A percentile compares a stretch with the other conserved stretches of the same genome.
phyloP scores from a whole-genome alignment of 331 rosid genomes.

The Malus hybrid region DNA sequence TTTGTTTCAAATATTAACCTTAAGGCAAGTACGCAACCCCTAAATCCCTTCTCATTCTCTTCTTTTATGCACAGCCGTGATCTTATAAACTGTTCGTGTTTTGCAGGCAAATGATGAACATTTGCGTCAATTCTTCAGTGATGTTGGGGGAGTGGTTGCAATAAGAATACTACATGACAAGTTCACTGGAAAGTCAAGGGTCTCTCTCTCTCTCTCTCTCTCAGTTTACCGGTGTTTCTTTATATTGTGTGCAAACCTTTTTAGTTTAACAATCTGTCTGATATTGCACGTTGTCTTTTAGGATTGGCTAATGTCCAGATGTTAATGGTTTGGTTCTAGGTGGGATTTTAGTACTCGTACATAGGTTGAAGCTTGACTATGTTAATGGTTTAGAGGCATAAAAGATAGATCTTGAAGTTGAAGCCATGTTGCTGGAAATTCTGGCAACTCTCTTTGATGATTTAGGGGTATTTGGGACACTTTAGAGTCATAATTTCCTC shows the following conservation, averaged over 20 bases:
- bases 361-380: neutral
- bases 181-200: constrained; percentile 89
- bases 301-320: neutral
- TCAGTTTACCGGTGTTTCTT: too few species aligned
- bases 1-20: constrained; percentile 65
- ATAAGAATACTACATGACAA: constrained; percentile 73
- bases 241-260: too few species aligned
- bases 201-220: constrained; percentile 15
- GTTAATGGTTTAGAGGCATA: neutral
- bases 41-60: neutral
- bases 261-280: neutral
- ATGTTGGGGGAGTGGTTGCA: constrained; percentile 79
- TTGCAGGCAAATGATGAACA: constrained; percentile 66
- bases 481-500: neutral
- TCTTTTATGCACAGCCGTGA: neutral
- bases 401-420: neutral
- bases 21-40: constrained; percentile 31
- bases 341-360: neutral
- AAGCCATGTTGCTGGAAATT: neutral
- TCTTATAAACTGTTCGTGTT: constrained; percentile 8
- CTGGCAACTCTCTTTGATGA: neutral
- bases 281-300: neutral
- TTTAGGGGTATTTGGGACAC: neutral
- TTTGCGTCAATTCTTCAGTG: constrained; percentile 63
- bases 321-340: neutral